These are phyloP conservation scores for Leptoxyphium fumago DNA, from an alignment of 2,329 filamentous ascomycete genomes.

Conservation along the genomic window DNA sequence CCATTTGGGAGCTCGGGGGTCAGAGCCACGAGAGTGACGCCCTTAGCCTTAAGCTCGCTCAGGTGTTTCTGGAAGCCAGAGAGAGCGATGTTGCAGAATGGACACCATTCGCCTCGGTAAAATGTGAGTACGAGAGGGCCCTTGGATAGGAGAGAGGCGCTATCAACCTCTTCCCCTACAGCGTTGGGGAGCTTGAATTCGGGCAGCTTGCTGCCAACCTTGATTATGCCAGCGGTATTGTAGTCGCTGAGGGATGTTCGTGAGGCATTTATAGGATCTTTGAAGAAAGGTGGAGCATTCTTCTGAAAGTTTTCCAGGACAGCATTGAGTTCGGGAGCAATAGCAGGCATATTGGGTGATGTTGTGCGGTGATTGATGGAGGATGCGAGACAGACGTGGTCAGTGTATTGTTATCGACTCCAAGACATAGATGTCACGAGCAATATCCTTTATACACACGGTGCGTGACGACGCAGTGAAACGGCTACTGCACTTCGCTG, in stretches of 20 bases:
- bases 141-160: constrained; percentile 1
- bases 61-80: constrained; percentile 24
- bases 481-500: too few relatives aligned
- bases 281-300: background rate
- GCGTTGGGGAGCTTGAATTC: constrained; percentile 1
- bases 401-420: too few relatives aligned
- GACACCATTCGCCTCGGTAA: constrained; percentile 34
- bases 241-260: background rate
- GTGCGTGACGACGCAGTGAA: too few relatives aligned
- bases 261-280: background rate
- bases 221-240: background rate
- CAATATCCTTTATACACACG: too few relatives aligned
- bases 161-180: background rate
- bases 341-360: background rate
- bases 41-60: constrained; percentile 21
- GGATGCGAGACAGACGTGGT: too few relatives aligned
- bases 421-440: too few relatives aligned
- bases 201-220: constrained; percentile 1
- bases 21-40: constrained; percentile 29
- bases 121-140: constrained; percentile 27
- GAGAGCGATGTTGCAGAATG: constrained; percentile 29
- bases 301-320: constrained; percentile 1
- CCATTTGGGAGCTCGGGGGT: constrained; percentile 28
- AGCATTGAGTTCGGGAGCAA: background rate
- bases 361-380: too few relatives aligned